Conservation (phyloP, 2,329 filamentous ascomycete genomes). For the Ceratocystis smalleyi region DNA sequence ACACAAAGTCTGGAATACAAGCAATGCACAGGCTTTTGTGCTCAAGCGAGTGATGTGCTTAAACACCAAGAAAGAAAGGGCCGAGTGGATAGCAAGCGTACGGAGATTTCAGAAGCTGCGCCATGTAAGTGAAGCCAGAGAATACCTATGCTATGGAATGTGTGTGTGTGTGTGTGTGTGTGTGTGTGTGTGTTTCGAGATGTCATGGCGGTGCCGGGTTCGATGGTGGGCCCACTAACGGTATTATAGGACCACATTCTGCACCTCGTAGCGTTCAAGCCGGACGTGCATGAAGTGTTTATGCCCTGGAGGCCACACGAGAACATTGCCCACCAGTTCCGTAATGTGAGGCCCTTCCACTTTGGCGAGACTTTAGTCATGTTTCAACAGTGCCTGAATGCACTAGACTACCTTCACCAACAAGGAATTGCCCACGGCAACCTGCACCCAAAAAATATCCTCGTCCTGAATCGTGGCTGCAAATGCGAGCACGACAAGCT, state of each 20-base stretch:
- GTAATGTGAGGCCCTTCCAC: not conserved
- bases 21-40: not conserved
- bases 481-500: not conserved
- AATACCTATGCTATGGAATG: not conserved
- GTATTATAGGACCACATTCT: not conserved
- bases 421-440: conserved; percentile 7
- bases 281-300: not conserved
- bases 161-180: too few species aligned
- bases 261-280: not conserved
- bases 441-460: conserved; percentile 9
- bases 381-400: conserved; percentile 1
- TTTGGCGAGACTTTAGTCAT: not conserved
- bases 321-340: not conserved
- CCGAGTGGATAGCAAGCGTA: not conserved
- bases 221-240: not conserved
- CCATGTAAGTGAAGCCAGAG: conserved; percentile 1
- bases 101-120: not conserved
- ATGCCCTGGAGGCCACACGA: not conserved
- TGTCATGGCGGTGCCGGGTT: not conserved
- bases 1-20: conserved; percentile 7
- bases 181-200: too few species aligned
- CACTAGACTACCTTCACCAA: not conserved
- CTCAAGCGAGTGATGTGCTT: not conserved
- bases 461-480: not conserved
- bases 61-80: not conserved